Conservation (phyloP, 192 early-diverging fungal genomes). For the Chytriomyces hyalinus region DNA sequence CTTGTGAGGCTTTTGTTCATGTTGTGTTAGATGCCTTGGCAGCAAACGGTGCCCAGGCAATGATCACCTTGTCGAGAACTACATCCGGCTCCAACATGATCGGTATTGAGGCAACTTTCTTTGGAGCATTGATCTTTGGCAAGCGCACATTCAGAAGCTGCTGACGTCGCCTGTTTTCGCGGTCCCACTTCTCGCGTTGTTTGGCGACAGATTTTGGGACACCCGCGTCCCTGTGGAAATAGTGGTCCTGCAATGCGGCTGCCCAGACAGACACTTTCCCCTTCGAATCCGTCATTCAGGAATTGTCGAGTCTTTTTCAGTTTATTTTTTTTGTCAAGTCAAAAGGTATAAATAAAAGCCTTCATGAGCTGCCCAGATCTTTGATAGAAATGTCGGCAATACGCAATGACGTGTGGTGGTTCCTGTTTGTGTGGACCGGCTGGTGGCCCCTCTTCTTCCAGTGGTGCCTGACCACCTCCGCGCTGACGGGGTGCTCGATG, state of each 20-base stretch:
- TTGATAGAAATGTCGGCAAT: slow-evolving; percentile 52
- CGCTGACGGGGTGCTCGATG: slow-evolving; percentile 78
- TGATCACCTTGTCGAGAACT: slow-evolving; percentile 7
- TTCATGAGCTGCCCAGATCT: slow-evolving; percentile 20
- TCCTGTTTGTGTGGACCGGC: slow-evolving; percentile 43
- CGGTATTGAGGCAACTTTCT: no score
- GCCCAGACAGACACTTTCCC: slow-evolving; percentile 6
- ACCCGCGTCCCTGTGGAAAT: not conserved
- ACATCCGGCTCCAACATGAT: not conserved
- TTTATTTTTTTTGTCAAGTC: not conserved
- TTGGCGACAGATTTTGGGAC: not conserved
- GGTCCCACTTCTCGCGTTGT: slow-evolving; percentile 28
- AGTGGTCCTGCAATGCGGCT: slow-evolving; percentile 24
- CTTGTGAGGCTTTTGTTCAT: not conserved
- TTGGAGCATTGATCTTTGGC: not conserved
- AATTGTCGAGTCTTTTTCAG: not conserved
- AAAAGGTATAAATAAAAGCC: slow-evolving; percentile 2
- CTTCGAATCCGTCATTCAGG: not conserved
- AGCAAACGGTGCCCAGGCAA: not conserved
- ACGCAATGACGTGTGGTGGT: slow-evolving; percentile 54
- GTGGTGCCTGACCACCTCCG: slow-evolving; percentile 42
- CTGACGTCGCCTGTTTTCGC: not conserved
- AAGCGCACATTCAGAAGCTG: not conserved
- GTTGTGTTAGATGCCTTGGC: not conserved
- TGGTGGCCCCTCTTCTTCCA: slow-evolving; percentile 47